phyloP scores from a whole-genome alignment of 1,284 basidiomycete genomes.

The Fomitopsis palustris region DNA sequence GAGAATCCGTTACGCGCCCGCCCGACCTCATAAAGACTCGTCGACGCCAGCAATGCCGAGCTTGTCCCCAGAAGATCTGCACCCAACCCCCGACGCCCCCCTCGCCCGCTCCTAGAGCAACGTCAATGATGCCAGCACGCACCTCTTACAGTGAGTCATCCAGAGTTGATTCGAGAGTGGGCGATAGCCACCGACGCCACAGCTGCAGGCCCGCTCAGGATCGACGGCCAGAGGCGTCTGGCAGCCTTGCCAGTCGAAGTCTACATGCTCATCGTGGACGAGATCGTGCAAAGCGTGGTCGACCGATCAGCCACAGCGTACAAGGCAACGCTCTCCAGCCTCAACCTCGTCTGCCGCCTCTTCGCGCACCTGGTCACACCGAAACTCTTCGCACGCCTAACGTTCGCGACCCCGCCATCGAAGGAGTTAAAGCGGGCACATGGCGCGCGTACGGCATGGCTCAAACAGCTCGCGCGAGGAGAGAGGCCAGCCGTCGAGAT shows the following conservation, averaged over 20 bases:
- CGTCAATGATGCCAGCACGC: slow-evolving; percentile 1
- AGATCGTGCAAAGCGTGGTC: slow-evolving; percentile 2
- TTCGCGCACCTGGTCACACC: slow-evolving; percentile 30
- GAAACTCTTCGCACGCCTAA: slow-evolving; percentile 9
- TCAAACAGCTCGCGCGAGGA: slow-evolving; percentile 1
- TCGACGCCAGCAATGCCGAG: slow-evolving; percentile 1
- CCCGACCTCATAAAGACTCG: background rate
- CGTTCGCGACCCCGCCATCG: slow-evolving; percentile 1
- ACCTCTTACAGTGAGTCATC: slow-evolving; percentile 4
- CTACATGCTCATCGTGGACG: slow-evolving; percentile 12
- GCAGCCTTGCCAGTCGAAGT: slow-evolving; percentile 9
- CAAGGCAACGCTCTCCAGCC: slow-evolving; percentile 21
- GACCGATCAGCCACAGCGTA: slow-evolving; percentile 6
- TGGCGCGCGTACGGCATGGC: slow-evolving; percentile 2
- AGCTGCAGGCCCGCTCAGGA: slow-evolving; percentile 7
- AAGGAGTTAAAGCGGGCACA: background rate
- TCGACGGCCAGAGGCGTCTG: slow-evolving; percentile 4
- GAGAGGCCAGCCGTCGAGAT: slow-evolving; percentile 7
- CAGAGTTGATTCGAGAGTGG: background rate
- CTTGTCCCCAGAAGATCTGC: background rate
- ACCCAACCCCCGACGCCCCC: background rate
- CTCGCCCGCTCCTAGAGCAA: background rate
- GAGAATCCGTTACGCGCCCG: slow-evolving; percentile 5
- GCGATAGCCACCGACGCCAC: background rate
- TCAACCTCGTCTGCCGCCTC: slow-evolving; percentile 41